phyloP scores from a whole-genome alignment of 2,329 filamentous ascomycete genomes.

The Sporothrix humicola region DNA sequence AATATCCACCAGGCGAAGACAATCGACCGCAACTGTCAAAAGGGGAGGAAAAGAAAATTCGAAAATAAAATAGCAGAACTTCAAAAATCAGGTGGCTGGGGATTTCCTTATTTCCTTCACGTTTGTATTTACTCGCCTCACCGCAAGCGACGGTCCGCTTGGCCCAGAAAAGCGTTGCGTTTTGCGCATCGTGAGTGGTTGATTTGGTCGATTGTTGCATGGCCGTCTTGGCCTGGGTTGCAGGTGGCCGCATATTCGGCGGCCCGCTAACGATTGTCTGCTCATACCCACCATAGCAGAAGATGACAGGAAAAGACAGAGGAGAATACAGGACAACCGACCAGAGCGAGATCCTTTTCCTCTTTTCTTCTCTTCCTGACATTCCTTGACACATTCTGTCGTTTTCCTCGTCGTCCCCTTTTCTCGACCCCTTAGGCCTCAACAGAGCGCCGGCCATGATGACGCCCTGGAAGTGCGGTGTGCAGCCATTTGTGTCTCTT shows the following conservation, averaged over 20 bases:
- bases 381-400: background rate
- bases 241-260: constrained; percentile 37
- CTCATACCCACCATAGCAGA: background rate
- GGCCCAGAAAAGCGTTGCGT: background rate
- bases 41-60: background rate
- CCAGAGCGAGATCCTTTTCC: background rate
- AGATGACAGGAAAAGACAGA: background rate
- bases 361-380: background rate
- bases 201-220: too few species aligned
- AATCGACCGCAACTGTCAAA: background rate
- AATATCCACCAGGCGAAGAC: constrained; percentile 11
- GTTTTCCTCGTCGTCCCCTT: background rate
- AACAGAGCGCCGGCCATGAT: background rate
- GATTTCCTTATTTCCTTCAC: background rate
- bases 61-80: background rate
- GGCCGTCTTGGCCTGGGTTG: constrained; percentile 27
- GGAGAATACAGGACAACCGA: background rate
- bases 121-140: background rate
- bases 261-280: constrained; percentile 34
- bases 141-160: background rate
- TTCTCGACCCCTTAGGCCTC: constrained; percentile 10
- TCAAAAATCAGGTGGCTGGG: constrained; percentile 27
- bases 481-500: constrained; percentile 9
- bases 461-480: constrained; percentile 24
- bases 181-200: constrained; percentile 29